phyloP scores from a whole-genome alignment of 345 rosid genomes.

The Gossypium thurberi region DNA sequence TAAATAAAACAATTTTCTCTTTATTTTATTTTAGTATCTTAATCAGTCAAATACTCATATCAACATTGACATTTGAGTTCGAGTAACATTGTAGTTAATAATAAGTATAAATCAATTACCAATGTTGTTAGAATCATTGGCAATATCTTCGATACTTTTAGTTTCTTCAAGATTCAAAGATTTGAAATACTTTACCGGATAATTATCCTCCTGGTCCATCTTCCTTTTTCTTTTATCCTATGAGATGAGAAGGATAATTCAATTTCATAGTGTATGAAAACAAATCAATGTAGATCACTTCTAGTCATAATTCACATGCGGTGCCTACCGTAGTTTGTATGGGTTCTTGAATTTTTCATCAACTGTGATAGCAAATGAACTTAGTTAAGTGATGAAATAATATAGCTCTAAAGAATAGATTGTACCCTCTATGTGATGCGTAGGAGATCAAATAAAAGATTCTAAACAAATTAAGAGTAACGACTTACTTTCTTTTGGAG shows the following conservation, averaged over 20 bases:
- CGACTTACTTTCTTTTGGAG: too few relatives aligned
- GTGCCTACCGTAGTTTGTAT: background rate
- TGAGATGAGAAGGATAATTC: background rate
- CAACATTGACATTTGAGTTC: too few relatives aligned
- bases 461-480: too few relatives aligned
- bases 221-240: background rate
- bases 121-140: background rate
- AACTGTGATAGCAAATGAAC: background rate
- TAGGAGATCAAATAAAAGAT: too few relatives aligned
- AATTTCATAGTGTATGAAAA: background rate
- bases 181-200: background rate
- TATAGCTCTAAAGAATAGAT: background rate
- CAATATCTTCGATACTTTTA: too few relatives aligned
- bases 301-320: background rate
- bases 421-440: too few relatives aligned
- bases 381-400: background rate
- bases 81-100: too few relatives aligned
- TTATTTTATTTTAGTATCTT: too few relatives aligned
- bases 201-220: too few relatives aligned
- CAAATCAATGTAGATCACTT: background rate
- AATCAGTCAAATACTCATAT: too few relatives aligned
- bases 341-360: background rate
- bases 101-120: too few relatives aligned
- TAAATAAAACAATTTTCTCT: too few relatives aligned
- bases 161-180: background rate